These are phyloP conservation scores for Botrytis hyacinthi DNA, from an alignment of 2,329 filamentous ascomycete species.

Conservation along the genomic window DNA sequence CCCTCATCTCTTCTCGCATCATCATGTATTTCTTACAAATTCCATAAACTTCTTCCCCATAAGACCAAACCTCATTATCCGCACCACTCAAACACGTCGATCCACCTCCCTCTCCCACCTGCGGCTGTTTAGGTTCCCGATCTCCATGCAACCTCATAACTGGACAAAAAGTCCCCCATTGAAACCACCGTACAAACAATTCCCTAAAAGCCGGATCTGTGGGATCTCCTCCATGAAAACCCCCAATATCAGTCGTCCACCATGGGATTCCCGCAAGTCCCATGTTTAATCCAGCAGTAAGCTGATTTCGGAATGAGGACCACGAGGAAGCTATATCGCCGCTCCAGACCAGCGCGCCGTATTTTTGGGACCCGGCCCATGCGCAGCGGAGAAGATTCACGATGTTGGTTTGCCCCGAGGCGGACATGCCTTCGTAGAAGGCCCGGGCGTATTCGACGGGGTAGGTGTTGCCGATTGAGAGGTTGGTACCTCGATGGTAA, in stretches of 20 bases:
- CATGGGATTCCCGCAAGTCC: conserved; percentile 62
- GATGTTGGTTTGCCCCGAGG: conserved; percentile 53
- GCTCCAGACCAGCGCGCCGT: conserved; percentile 64
- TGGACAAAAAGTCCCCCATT: conserved; percentile 66
- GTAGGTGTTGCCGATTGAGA: conserved; percentile 59
- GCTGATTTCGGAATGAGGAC: conserved; percentile 56
- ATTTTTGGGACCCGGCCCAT: conserved; percentile 60
- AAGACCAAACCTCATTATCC: conserved; percentile 65
- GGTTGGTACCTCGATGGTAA: conserved; percentile 54
- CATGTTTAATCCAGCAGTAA: conserved; percentile 64
- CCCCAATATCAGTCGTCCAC: conserved; percentile 71
- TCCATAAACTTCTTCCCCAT: conserved; percentile 57
- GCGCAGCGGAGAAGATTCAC: conserved; percentile 59
- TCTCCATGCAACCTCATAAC: conserved; percentile 68
- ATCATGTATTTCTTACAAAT: conserved; percentile 60
- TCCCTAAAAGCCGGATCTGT: conserved; percentile 56
- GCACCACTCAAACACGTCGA: conserved; percentile 44
- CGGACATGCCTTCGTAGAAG: conserved; percentile 58
- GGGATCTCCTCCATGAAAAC: conserved; percentile 65
- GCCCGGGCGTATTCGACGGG: conserved; percentile 56
- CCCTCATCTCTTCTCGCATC: conserved; percentile 56
- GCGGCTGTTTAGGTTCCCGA: conserved; percentile 55
- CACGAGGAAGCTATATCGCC: conserved; percentile 66
- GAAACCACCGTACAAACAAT: conserved; percentile 66
- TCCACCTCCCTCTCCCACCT: conserved; percentile 34